phyloP scores from a whole-genome alignment of 345 rosid species.

The Ceriops tagal region DNA sequence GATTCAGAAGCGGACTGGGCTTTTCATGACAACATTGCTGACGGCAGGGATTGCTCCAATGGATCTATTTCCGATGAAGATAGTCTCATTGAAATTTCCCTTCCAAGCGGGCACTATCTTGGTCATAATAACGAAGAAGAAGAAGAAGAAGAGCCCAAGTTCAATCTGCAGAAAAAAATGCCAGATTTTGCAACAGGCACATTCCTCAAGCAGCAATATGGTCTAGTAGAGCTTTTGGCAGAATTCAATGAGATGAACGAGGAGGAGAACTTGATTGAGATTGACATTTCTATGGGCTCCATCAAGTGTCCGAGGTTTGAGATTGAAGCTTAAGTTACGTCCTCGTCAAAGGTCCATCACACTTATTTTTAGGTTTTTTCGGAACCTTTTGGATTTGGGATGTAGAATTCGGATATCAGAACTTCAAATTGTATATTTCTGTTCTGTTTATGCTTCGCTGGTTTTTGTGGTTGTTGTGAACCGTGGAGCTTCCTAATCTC shows the following conservation, averaged over 20 bases:
- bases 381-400: constrained; percentile 32
- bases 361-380: not conserved
- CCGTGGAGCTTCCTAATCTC: constrained; percentile 11
- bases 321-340: constrained; percentile 42
- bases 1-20: constrained; percentile 42
- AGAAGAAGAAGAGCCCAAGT: constrained; percentile 20
- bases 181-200: constrained; percentile 32
- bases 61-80: constrained; percentile 72
- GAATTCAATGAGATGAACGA: constrained; percentile 57
- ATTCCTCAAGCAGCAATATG: constrained; percentile 26
- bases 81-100: constrained; percentile 65
- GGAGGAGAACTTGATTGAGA: constrained; percentile 85
- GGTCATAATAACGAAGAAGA: constrained; percentile 15
- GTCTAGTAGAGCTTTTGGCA: constrained; percentile 41
- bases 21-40: constrained; percentile 23
- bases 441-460: constrained; percentile 5
- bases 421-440: constrained; percentile 10
- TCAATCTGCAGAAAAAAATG: constrained; percentile 23
- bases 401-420: not conserved
- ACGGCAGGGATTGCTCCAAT: constrained; percentile 39
- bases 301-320: constrained; percentile 71
- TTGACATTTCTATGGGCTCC: constrained; percentile 75
- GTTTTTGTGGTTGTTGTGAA: constrained; percentile 1
- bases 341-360: not conserved
- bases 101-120: constrained; percentile 59